Evolutionary conservation across 108 stramenopile species (phyloP).

Genomic region (Aurantiochytrium sp.): DNA sequence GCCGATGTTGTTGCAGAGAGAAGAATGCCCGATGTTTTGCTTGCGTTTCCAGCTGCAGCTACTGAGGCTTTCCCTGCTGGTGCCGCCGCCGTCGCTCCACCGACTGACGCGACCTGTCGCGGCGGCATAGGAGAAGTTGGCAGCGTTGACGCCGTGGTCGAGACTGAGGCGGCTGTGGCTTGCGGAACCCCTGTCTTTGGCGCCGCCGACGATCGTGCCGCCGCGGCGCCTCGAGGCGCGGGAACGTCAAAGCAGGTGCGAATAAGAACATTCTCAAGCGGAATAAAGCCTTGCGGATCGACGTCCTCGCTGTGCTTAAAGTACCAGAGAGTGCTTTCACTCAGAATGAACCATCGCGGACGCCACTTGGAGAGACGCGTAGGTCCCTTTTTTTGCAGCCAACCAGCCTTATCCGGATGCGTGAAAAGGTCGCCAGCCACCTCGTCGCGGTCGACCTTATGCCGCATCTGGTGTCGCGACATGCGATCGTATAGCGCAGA

Average conservation of each 20-base stretch:
- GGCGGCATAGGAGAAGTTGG: too few relatives aligned
- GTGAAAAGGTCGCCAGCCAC: constrained; percentile 5
- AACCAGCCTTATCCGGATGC: background rate
- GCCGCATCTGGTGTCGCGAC: background rate
- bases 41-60: too few relatives aligned
- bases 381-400: background rate
- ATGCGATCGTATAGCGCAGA: background rate
- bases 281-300: background rate
- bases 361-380: background rate
- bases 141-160: too few relatives aligned
- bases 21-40: too few relatives aligned
- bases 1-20: too few relatives aligned
- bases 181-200: too few relatives aligned
- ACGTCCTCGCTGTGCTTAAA: background rate
- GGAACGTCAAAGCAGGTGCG: background rate
- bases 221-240: background rate
- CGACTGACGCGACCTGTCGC: too few relatives aligned
- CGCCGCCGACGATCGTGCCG: too few relatives aligned
- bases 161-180: too few relatives aligned
- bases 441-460: constrained; percentile 6
- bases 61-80: too few relatives aligned
- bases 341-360: background rate
- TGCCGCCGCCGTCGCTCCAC: too few relatives aligned
- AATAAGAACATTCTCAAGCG: background rate
- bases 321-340: background rate